These are phyloP conservation scores for Kwoniella sp. DNA, from an alignment of 768 basidiomycete species.

Conservation along the genomic window DNA sequence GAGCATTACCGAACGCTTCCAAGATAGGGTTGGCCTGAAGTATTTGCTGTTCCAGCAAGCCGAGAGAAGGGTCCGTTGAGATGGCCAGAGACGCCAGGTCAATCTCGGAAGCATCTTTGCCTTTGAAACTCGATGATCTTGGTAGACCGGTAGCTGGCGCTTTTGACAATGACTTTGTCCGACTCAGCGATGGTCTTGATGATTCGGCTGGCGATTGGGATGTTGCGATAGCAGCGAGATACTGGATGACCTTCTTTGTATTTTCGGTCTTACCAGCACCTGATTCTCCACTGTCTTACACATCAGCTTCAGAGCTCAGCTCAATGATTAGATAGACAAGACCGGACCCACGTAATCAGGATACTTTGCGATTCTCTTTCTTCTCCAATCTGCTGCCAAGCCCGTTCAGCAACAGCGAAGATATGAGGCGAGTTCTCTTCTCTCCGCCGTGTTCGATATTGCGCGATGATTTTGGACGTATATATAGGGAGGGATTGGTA, in stretches of 20 bases:
- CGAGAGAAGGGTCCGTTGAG: slow-evolving; percentile 58
- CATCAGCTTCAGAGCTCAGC: slow-evolving; percentile 2
- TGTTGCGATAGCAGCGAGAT: slow-evolving; percentile 88
- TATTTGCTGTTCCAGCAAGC: slow-evolving; percentile 91
- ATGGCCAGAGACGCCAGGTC: slow-evolving; percentile 22
- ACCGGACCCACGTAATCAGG: slow-evolving; percentile 79
- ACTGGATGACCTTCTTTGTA: slow-evolving; percentile 97
- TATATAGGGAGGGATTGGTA: slow-evolving; percentile 91
- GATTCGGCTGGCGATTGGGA: slow-evolving; percentile 41
- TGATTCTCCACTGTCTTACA: slow-evolving; percentile 77
- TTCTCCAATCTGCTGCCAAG: slow-evolving; percentile 98
- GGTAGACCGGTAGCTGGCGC: slow-evolving; percentile 64
- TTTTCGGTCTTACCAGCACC: slow-evolving; percentile 99
- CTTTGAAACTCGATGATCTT: slow-evolving; percentile 66
- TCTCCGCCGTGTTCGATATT: slow-evolving; percentile 79
- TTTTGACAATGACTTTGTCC: slow-evolving; percentile 54
- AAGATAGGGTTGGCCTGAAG: slow-evolving; percentile 96
- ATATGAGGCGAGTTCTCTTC: slow-evolving; percentile 93
- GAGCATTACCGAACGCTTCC: slow-evolving; percentile 97
- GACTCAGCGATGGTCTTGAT: slow-evolving; percentile 62
- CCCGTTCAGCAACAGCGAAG: slow-evolving; percentile 93
- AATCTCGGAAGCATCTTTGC: slow-evolving; percentile 57
- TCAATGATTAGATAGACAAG: slow-evolving; percentile 11
- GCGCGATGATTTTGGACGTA: slow-evolving; percentile 56
- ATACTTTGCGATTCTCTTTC: slow-evolving; percentile 97